Evolutionary conservation across 108 stramenopile genomes (phyloP).

Genomic region (Cyclostephanos tholiformis): DNA sequence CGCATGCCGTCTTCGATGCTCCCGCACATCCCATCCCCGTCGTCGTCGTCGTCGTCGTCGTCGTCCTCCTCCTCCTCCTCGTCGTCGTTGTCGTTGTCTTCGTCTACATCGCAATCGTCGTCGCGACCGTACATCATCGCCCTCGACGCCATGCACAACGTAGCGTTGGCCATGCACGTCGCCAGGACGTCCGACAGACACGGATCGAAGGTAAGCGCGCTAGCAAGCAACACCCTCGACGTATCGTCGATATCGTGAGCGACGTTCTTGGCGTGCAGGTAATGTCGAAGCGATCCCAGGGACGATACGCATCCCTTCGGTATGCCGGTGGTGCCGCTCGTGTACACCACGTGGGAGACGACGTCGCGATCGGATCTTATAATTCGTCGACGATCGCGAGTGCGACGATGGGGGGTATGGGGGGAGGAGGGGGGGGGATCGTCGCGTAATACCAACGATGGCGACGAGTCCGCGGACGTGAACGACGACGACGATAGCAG

Average conservation of each 20-base stretch:
- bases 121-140: slow-evolving; percentile 33
- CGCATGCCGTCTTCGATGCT: too few relatives aligned
- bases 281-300: slow-evolving; percentile 58
- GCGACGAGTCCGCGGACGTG: not conserved
- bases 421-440: not conserved
- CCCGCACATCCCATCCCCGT: not conserved
- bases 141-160: slow-evolving; percentile 60
- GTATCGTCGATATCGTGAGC: slow-evolving; percentile 50
- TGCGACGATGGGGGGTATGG: not conserved
- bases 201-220: slow-evolving; percentile 82
- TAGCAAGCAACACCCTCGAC: slow-evolving; percentile 76
- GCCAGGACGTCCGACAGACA: slow-evolving; percentile 82
- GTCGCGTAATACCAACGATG: not conserved
- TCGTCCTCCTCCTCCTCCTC: not conserved
- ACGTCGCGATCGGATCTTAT: not conserved
- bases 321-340: slow-evolving; percentile 93
- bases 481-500: not conserved
- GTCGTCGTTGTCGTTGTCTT: not conserved
- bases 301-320: slow-evolving; percentile 93
- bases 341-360: slow-evolving; percentile 89
- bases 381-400: not conserved
- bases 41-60: not conserved
- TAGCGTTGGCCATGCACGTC: slow-evolving; percentile 59
- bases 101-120: not conserved
- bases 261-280: slow-evolving; percentile 68